These are phyloP conservation scores for Trichosporon inkin DNA, from an alignment of 1,284 basidiomycete species.

Conservation along the genomic window DNA sequence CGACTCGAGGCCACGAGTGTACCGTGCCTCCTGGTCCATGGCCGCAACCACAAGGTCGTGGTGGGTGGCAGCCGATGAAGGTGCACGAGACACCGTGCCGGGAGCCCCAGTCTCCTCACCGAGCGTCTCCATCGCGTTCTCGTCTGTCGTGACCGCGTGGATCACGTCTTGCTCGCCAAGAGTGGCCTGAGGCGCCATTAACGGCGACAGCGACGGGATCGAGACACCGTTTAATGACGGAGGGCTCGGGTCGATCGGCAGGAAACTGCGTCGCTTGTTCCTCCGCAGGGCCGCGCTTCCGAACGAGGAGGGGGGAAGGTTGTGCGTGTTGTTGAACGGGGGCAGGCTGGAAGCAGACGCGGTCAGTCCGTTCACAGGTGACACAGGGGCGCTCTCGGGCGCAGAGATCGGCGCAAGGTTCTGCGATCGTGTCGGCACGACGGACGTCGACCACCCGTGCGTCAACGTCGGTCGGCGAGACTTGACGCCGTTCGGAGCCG, in stretches of 20 bases:
- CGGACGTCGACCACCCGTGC: constrained; percentile 16
- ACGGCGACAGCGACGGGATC: constrained; percentile 61
- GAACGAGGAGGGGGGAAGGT: not conserved
- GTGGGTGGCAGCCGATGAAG: constrained; percentile 12
- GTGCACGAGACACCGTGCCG: constrained; percentile 22
- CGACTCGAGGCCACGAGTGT: constrained; percentile 63
- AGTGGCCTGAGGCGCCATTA: constrained; percentile 49
- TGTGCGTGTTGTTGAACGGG: constrained; percentile 4
- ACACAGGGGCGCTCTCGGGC: constrained; percentile 6
- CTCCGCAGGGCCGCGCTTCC: not conserved
- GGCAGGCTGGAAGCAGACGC: not conserved
- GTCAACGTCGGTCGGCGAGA: constrained; percentile 16
- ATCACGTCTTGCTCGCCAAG: constrained; percentile 16
- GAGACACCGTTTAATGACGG: constrained; percentile 48
- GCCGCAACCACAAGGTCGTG: constrained; percentile 22
- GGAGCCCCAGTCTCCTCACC: constrained; percentile 20
- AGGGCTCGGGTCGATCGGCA: constrained; percentile 64
- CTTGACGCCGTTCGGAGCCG: constrained; percentile 28
- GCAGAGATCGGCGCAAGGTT: not conserved
- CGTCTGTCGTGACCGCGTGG: not conserved
- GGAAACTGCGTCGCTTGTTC: constrained; percentile 71
- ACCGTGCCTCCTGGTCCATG: constrained; percentile 30
- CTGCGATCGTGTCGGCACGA: constrained; percentile 12
- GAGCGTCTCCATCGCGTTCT: constrained; percentile 22
- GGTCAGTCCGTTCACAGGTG: constrained; percentile 1